These are phyloP conservation scores for Backusella westeae DNA, from an alignment of 192 early-diverging fungal genomes.

Conservation along the genomic window DNA sequence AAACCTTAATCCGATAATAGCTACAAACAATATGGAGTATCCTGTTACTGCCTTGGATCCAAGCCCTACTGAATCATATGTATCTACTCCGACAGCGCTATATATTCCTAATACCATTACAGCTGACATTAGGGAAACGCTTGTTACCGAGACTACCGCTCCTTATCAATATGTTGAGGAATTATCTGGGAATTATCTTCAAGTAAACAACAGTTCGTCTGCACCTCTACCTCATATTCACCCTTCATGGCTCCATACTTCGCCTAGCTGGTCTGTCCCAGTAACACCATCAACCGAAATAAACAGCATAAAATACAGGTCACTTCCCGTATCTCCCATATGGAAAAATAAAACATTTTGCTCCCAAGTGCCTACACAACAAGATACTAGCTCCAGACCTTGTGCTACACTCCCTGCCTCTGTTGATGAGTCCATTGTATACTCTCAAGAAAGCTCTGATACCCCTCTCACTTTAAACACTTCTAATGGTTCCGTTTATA, in stretches of 20 bases:
- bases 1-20: not conserved
- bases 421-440: not conserved
- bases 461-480: not conserved
- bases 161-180: not conserved
- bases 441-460: not conserved
- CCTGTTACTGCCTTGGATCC: constrained; percentile 2
- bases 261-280: not conserved
- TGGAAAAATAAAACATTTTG: not conserved
- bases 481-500: not conserved
- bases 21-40: not conserved
- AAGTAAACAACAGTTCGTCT: not conserved
- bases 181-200: not conserved
- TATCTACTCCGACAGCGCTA: not conserved
- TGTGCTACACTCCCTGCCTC: not conserved
- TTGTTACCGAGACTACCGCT: not conserved
- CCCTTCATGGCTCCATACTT: not conserved
- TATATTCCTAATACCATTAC: not conserved
- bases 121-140: not conserved
- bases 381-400: not conserved
- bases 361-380: not conserved
- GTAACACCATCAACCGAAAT: not conserved
- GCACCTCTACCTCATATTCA: not conserved
- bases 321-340: not conserved
- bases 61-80: constrained; percentile 1
- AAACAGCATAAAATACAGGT: not conserved